These are phyloP conservation scores for Russula compacta DNA, from an alignment of 768 basidiomycete species.

Conservation along the genomic window DNA sequence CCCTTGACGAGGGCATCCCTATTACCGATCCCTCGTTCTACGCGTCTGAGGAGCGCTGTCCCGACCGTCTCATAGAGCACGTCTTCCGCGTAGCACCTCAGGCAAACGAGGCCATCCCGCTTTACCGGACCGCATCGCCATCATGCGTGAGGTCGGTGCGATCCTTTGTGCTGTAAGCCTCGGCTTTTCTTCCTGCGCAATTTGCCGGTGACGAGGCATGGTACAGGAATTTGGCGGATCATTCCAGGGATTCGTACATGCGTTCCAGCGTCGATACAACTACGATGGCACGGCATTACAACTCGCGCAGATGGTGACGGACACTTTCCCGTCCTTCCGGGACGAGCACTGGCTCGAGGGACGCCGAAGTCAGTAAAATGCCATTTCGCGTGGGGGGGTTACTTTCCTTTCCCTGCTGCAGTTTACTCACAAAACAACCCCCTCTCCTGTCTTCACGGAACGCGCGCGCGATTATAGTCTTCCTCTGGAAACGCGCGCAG, in stretches of 20 bases:
- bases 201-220: neutral
- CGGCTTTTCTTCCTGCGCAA: neutral
- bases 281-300: slow-evolving; percentile 16
- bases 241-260: slow-evolving; percentile 17
- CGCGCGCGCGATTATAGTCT: slow-evolving; percentile 37
- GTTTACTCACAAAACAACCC: neutral
- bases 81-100: slow-evolving; percentile 56
- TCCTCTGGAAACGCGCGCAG: slow-evolving; percentile 85
- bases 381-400: neutral
- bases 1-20: slow-evolving; percentile 66
- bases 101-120: slow-evolving; percentile 56
- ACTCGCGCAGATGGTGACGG: slow-evolving; percentile 19
- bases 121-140: slow-evolving; percentile 61
- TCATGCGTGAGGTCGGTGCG: slow-evolving; percentile 71
- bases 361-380: slow-evolving; percentile 41
- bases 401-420: neutral
- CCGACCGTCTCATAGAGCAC: slow-evolving; percentile 57
- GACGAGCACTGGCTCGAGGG: slow-evolving; percentile 20
- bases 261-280: slow-evolving; percentile 13
- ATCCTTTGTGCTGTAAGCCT: slow-evolving; percentile 57
- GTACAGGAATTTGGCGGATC: slow-evolving; percentile 16
- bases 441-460: no score
- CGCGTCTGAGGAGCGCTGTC: slow-evolving; percentile 56
- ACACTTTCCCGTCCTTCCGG: slow-evolving; percentile 21
- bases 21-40: slow-evolving; percentile 77